A percentile compares a stretch with the other conserved stretches of the same genome.
Conservation (phyloP, 1,284 basidiomycete species). For the Microbotryum silenes-acaulis region DNA sequence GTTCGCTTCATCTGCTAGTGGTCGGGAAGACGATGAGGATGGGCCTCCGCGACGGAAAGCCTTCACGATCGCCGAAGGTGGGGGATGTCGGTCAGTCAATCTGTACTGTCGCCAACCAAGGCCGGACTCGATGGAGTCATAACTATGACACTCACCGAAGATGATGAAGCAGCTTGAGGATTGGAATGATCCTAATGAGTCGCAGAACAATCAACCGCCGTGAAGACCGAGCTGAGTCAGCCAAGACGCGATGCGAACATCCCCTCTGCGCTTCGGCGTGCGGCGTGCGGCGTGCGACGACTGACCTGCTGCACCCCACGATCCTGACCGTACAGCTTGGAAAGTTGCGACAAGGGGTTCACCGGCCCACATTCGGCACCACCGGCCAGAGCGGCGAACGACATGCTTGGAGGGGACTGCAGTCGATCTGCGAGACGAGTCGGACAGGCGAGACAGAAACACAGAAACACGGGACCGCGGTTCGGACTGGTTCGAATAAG, state of each 20-base stretch:
- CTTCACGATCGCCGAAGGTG: background rate
- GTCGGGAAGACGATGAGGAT: too few relatives aligned
- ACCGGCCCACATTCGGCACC: slow-evolving; percentile 65
- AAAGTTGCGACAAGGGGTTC: slow-evolving; percentile 67
- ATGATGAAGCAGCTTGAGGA: slow-evolving; percentile 25
- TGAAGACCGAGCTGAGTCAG: background rate
- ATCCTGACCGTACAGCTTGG: slow-evolving; percentile 68
- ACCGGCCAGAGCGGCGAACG: slow-evolving; percentile 34
- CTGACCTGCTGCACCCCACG: slow-evolving; percentile 68
- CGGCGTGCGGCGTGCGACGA: slow-evolving; percentile 50
- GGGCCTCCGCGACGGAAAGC: slow-evolving; percentile 3
- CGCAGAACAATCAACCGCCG: slow-evolving; percentile 1
- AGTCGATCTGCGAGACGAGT: background rate
- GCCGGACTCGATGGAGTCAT: background rate
- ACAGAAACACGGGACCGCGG: too few relatives aligned
- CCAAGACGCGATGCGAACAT: background rate
- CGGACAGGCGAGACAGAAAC: background rate
- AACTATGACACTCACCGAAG: background rate
- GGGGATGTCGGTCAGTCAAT: too few relatives aligned
- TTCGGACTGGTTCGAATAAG: too few relatives aligned
- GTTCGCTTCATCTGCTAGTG: slow-evolving; percentile 14
- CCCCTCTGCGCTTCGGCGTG: slow-evolving; percentile 40
- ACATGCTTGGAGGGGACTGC: slow-evolving; percentile 1
- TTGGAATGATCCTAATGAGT: slow-evolving; percentile 19
- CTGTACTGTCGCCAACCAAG: too few relatives aligned